Base-by-base conservation (phyloP, 2,329 filamentous ascomycete genomes). In the Alternaria triticimaculans region DNA sequence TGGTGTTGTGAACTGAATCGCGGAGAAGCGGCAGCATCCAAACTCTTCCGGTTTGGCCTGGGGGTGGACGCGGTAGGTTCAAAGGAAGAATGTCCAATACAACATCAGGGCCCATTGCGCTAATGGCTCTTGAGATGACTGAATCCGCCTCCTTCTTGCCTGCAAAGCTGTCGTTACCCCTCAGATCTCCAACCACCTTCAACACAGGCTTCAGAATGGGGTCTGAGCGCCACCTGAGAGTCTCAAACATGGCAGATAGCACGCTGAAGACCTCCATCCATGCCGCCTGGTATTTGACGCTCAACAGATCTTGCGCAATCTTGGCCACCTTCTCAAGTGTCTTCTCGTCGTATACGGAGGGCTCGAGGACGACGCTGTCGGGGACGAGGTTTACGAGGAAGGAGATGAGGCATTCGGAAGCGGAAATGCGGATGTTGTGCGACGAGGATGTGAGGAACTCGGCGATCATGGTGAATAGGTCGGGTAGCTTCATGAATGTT, bases 261-360 rank as follows among this genome's bases (percentile, higher is more conserved):
- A 97, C 92, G 70, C 90, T 93, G 82, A 98, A 98, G 1, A 96
- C 94, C 78, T 99, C 94, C 82, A 92, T 89, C 93, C 95, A 97
- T 4, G 96, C 96, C 25, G 91, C 89, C 82, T 98, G 96, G 76
- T 94, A 99, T 76, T 96, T 96, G 43, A 98, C 89, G 55, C 89
- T 94, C 49, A 99, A 85, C 8, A 98, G 84, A 41, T 90, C 88
- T 65, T 90, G 90, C 0, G 92, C 89, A 3, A 86, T 86, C 76
- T 88, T 91, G 12, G 92, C 90, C 21, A 99, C 81, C 77, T 94
- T 95, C 76, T 94, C 92, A 10, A 98, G 81, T 0, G 90, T 87
- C 82, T 97, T 97, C 80, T 98, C 94, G 71, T 98, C 95, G 78
- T 92, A 97, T 50, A 97, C 87, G 2, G 94, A 97, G 23, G 94